phyloP scores from a whole-genome alignment of 2,329 filamentous ascomycete species.

The Fusarium sp. region DNA sequence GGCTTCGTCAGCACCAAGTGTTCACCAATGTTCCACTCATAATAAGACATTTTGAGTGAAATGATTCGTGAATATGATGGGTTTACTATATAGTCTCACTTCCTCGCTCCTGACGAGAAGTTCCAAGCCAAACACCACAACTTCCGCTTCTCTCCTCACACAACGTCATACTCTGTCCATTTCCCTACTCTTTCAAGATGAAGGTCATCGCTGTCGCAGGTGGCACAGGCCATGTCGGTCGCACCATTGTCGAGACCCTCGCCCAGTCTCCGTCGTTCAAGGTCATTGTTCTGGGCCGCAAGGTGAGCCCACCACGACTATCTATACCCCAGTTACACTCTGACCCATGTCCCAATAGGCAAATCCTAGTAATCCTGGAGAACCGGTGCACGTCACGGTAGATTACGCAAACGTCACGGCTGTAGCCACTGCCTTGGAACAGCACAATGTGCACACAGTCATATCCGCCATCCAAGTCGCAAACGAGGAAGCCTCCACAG shows the following conservation, averaged over 20 bases:
- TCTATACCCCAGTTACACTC: not conserved
- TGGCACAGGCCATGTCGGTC: not conserved
- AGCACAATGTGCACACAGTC: not conserved
- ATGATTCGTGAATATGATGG: too few relatives aligned
- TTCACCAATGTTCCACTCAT: not conserved
- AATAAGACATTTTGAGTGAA: not conserved
- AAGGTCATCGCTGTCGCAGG: not conserved
- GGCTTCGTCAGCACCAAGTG: not conserved
- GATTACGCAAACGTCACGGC: not conserved
- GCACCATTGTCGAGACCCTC: not conserved
- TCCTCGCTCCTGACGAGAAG: not conserved
- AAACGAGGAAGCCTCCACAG: not conserved
- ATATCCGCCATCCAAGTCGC: conserved; percentile 9
- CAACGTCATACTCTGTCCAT: too few relatives aligned
- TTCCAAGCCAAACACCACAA: not conserved
- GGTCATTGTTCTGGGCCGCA: not conserved
- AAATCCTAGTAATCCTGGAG: not conserved
- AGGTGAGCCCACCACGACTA: not conserved
- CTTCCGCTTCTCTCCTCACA: not conserved
- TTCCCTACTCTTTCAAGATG: not conserved
- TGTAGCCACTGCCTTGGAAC: not conserved
- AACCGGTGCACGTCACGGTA: not conserved
- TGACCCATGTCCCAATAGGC: not conserved
- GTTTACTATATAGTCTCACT: not conserved
- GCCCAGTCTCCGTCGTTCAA: not conserved